These are phyloP conservation scores for Pugionium dolabratum DNA, from an alignment of 345 rosid genomes.

Conservation along the genomic window DNA sequence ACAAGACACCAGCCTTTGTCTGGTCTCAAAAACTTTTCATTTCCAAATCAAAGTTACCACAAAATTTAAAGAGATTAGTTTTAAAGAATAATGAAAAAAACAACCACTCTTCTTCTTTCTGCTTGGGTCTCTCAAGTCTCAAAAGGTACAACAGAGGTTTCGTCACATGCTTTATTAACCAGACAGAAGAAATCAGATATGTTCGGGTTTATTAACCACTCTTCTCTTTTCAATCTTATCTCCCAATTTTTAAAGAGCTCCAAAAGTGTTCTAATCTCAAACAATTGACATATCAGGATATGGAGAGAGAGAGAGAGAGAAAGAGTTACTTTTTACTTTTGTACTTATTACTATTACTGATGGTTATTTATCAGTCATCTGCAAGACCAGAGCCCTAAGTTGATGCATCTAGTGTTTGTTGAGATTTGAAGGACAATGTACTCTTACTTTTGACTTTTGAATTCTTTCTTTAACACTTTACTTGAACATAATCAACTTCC, in stretches of 20 bases:
- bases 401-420: conserved; percentile 22
- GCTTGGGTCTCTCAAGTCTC: conserved; percentile 31
- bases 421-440: conserved; percentile 30
- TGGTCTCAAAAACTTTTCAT: conserved; percentile 30
- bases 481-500: neutral
- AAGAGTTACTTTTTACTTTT: neutral
- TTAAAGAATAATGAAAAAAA: conserved; percentile 13
- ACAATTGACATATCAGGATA: conserved; percentile 21
- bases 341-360: conserved; percentile 32
- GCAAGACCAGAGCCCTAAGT: neutral
- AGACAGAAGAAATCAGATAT: conserved; percentile 34
- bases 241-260: conserved; percentile 16
- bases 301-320: neutral
- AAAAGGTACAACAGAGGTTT: conserved; percentile 33
- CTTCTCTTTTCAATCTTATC: conserved; percentile 32
- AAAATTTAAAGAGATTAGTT: neutral
- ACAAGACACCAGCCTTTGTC: conserved; percentile 38
- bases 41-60: conserved; percentile 27
- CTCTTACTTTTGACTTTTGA: conserved; percentile 27
- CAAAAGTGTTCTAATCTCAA: conserved; percentile 22
- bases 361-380: conserved; percentile 26
- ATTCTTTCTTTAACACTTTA: conserved; percentile 1
- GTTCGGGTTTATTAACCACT: conserved; percentile 36
- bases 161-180: conserved; percentile 39
- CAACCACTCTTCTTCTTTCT: conserved; percentile 31